These are phyloP conservation scores for Aspergillus aculeatus DNA, from an alignment of 2,329 filamentous ascomycete species.

Conservation along the genomic window DNA sequence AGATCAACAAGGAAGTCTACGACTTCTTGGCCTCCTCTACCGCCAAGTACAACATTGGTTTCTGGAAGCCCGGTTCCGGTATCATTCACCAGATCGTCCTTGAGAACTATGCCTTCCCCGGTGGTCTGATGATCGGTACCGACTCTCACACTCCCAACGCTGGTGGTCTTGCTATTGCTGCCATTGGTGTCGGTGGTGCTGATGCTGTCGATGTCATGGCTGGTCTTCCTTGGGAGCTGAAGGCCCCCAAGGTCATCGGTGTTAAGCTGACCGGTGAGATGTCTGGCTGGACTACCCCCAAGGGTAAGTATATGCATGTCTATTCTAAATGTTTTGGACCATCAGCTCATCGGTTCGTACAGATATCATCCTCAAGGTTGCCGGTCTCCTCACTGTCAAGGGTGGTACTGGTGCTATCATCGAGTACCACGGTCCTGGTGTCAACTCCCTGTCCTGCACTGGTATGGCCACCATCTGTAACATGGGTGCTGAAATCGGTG, in stretches of 20 bases:
- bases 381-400: constrained; percentile 95
- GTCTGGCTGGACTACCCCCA: constrained; percentile 88
- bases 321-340: background rate
- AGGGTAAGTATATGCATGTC: constrained; percentile 60
- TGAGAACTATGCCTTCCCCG: constrained; percentile 99
- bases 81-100: constrained; percentile 99
- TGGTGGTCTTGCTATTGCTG: constrained; percentile 91
- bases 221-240: constrained; percentile 94
- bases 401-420: constrained; percentile 87
- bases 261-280: constrained; percentile 88
- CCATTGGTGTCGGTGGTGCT: constrained; percentile 95
- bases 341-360: constrained; percentile 3
- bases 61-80: constrained; percentile 98
- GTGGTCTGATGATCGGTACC: constrained; percentile 95
- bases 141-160: constrained; percentile 98
- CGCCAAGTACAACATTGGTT: constrained; percentile 99
- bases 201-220: constrained; percentile 99
- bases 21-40: constrained; percentile 92
- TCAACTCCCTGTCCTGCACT: constrained; percentile 71
- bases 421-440: constrained; percentile 63
- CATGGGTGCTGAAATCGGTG: constrained; percentile 65
- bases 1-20: constrained; percentile 99
- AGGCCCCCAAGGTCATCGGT: constrained; percentile 96
- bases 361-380: constrained; percentile 97
- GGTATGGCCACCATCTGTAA: constrained; percentile 81